Percentiles rank a stretch among this genome's conserved stretches.
Evolutionary conservation across 768 basidiomycete genomes (phyloP).

Genomic region (Phlebiopsis flavidoalba): DNA sequence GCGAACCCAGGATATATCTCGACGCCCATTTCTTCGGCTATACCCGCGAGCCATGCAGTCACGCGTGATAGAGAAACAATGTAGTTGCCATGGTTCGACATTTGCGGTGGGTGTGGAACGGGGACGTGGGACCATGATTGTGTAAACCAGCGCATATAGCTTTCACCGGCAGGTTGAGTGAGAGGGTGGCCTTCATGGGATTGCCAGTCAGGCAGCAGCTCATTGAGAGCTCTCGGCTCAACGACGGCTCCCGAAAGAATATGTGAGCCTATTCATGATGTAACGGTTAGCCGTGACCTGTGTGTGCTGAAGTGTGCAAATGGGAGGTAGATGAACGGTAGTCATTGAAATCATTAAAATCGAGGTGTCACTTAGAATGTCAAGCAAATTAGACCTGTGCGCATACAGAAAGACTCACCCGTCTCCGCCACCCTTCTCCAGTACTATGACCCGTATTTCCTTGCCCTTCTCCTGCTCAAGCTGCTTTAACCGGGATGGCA

Average conservation of each 20-base stretch:
- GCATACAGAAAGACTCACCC: constrained; percentile 45
- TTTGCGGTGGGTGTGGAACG: constrained; percentile 95
- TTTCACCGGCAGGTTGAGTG: constrained; percentile 70
- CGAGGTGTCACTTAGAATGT: not conserved
- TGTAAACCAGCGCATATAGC: constrained; percentile 85
- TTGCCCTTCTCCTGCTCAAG: constrained; percentile 74
- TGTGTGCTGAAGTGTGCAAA: not conserved
- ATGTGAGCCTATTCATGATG: constrained; percentile 67
- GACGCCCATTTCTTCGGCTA: constrained; percentile 85
- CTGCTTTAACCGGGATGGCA: constrained; percentile 94
- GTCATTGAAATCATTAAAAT: not conserved
- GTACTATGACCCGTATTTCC: constrained; percentile 85
- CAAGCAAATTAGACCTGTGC: not conserved
- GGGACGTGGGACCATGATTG: constrained; percentile 57
- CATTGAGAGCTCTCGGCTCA: constrained; percentile 86
- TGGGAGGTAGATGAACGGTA: not conserved
- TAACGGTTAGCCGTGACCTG: not conserved
- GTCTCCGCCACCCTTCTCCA: constrained; percentile 95
- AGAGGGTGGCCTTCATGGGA: constrained; percentile 67
- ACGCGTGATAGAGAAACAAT: constrained; percentile 86
- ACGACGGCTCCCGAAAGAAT: constrained; percentile 95
- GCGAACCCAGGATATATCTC: constrained; percentile 98
- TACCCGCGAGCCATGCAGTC: constrained; percentile 80
- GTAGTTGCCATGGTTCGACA: constrained; percentile 93
- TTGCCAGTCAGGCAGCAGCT: constrained; percentile 85